Percentiles rank a stretch among this genome's conserved stretches.
phyloP scores from a whole-genome alignment of 495 filamentous ascomycete genomes.

The Lepidopterella palustris region DNA sequence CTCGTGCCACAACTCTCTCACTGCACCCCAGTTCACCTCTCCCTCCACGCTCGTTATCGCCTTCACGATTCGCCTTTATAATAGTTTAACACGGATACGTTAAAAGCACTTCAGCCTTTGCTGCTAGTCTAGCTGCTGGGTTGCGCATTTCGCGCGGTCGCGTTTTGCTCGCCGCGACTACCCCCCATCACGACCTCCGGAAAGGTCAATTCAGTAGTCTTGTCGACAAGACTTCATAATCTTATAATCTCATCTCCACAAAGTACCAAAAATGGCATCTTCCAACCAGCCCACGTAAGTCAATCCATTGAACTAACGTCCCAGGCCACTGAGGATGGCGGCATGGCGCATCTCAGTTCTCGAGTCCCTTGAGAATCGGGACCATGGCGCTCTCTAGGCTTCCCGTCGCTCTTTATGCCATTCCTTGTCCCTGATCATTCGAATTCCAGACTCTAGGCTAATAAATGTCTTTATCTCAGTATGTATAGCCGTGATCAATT shows the following conservation, averaged over 20 bases:
- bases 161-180: conserved; percentile 8
- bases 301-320: no score
- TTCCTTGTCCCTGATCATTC: neutral
- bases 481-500: conserved; percentile 52
- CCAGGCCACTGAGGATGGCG: no score
- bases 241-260: neutral
- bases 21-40: neutral
- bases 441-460: neutral
- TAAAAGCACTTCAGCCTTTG: neutral
- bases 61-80: neutral
- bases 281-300: neutral
- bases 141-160: conserved; percentile 5
- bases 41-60: conserved; percentile 4
- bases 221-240: neutral
- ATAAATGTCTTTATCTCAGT: conserved; percentile 22
- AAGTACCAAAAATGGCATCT: neutral
- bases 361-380: no score
- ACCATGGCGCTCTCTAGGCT: neutral
- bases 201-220: neutral
- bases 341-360: no score
- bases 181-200: conserved; percentile 18
- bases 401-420: neutral
- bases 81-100: neutral
- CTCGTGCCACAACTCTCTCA: neutral
- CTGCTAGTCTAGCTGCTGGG: conserved; percentile 5